phyloP scores from a whole-genome alignment of 208 protist species.

The Wallacemonas sp. region DNA sequence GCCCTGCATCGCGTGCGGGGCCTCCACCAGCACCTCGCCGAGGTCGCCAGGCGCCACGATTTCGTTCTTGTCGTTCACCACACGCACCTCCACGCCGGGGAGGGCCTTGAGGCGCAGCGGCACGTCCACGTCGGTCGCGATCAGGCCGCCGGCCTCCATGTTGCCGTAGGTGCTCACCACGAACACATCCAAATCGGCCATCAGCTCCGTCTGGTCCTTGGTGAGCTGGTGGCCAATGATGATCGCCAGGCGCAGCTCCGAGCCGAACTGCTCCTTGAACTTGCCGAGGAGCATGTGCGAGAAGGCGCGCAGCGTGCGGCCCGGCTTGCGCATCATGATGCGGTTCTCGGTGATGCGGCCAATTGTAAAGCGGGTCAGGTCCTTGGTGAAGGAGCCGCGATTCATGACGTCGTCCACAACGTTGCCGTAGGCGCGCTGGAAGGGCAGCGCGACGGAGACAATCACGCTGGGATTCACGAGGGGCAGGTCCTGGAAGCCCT shows the following conservation, averaged over 20 bases:
- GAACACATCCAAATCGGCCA: constrained; percentile 91
- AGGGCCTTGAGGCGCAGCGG: constrained; percentile 87
- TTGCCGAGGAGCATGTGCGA: constrained; percentile 81
- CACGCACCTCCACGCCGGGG: constrained; percentile 86
- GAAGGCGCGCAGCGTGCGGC: constrained; percentile 66
- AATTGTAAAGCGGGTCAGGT: constrained; percentile 82
- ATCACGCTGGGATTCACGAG: constrained; percentile 88
- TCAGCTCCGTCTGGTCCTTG: constrained; percentile 83
- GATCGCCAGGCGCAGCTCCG: constrained; percentile 81
- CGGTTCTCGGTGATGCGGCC: constrained; percentile 88
- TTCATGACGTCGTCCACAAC: constrained; percentile 91
- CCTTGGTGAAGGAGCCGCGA: constrained; percentile 74
- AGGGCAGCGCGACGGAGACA: constrained; percentile 80
- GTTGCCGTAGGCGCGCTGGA: constrained; percentile 87
- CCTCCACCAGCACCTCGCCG: constrained; percentile 87
- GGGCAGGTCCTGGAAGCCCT: constrained; percentile 88
- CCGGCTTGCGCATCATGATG: constrained; percentile 86
- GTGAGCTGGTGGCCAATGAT: constrained; percentile 85
- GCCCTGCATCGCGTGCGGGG: constrained; percentile 88
- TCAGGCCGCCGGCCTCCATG: constrained; percentile 85
- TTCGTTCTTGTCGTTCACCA: constrained; percentile 92
- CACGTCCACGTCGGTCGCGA: constrained; percentile 90
- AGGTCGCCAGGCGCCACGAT: constrained; percentile 87
- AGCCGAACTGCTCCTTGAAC: constrained; percentile 90
- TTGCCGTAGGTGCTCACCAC: constrained; percentile 89